Conservation (phyloP, 2,329 filamentous ascomycete species). For the Neurospora crassa region DNA sequence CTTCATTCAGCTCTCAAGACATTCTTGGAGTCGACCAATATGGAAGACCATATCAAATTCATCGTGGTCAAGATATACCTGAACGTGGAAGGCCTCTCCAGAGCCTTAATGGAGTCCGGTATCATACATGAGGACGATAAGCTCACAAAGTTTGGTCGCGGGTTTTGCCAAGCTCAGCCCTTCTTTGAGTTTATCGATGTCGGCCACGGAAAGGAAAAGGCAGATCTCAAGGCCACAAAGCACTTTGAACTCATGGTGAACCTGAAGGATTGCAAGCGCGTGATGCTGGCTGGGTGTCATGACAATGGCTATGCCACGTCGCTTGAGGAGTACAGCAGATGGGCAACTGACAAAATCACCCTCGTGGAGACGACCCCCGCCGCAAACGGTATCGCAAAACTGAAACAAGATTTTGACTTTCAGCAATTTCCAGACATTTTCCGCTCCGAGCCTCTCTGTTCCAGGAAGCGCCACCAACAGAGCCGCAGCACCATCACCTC, state of each 20-base stretch:
- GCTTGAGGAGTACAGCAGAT: constrained; percentile 24
- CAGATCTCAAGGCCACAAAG: constrained; percentile 26
- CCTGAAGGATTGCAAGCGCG: constrained; percentile 22
- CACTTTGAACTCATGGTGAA: constrained; percentile 25
- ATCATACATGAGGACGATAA: constrained; percentile 17
- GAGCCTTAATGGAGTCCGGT: constrained; percentile 19
- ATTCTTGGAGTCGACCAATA: constrained; percentile 16
- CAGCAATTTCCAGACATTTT: constrained; percentile 23
- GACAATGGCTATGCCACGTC: constrained; percentile 27
- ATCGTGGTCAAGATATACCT: constrained; percentile 26
- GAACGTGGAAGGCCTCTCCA: constrained; percentile 24
- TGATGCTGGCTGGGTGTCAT: constrained; percentile 25
- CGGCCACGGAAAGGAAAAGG: constrained; percentile 25
- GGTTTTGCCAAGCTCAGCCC: constrained; percentile 24
- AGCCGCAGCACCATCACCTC: neutral
- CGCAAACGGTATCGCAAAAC: constrained; percentile 4
- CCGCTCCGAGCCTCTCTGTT: constrained; percentile 19
- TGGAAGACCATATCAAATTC: constrained; percentile 21
- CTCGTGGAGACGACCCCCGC: constrained; percentile 24
- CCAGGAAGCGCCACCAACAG: neutral
- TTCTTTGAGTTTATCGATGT: constrained; percentile 28
- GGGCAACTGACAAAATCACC: constrained; percentile 21
- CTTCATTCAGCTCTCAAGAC: constrained; percentile 13
- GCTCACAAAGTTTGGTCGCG: constrained; percentile 24
- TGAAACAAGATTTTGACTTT: constrained; percentile 14